These are phyloP conservation scores for Rostrohypoxylon terebratum DNA, from an alignment of 495 filamentous ascomycete species.

Conservation along the genomic window DNA sequence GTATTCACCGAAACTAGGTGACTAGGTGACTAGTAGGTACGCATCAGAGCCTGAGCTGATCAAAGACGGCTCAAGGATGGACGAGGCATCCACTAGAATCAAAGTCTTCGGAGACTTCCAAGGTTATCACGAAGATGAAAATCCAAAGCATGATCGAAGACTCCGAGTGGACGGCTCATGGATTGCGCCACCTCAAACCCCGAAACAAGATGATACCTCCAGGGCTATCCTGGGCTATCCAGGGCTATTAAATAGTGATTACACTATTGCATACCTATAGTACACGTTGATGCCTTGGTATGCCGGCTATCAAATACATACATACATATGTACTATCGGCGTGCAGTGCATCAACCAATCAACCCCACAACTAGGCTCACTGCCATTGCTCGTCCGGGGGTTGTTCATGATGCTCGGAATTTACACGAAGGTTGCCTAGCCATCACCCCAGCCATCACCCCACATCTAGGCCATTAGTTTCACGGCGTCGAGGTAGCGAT, in stretches of 20 bases:
- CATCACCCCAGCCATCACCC: background rate
- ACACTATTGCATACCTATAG: too few relatives aligned
- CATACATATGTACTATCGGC: too few relatives aligned
- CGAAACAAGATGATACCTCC: background rate
- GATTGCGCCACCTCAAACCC: background rate
- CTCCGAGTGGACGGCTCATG: background rate
- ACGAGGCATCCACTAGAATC: too few relatives aligned
- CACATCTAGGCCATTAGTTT: slow-evolving; percentile 2
- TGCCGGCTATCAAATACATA: background rate
- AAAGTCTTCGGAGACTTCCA: background rate
- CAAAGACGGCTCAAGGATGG: too few relatives aligned
- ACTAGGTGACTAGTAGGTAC: too few relatives aligned
- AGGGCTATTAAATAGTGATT: background rate
- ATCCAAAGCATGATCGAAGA: background rate
- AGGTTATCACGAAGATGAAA: background rate
- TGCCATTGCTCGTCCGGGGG: background rate
- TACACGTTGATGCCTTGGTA: background rate
- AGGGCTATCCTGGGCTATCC: too few relatives aligned
- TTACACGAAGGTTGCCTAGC: slow-evolving; percentile 21
- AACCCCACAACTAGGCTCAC: slow-evolving; percentile 3
- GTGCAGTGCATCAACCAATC: background rate
- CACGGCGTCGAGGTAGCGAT: background rate
- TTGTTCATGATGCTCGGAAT: background rate
- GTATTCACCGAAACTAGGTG: too few relatives aligned
- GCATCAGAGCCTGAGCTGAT: too few relatives aligned